Conservation (phyloP, 2,329 filamentous ascomycete genomes). For the Shiraia sp. region DNA sequence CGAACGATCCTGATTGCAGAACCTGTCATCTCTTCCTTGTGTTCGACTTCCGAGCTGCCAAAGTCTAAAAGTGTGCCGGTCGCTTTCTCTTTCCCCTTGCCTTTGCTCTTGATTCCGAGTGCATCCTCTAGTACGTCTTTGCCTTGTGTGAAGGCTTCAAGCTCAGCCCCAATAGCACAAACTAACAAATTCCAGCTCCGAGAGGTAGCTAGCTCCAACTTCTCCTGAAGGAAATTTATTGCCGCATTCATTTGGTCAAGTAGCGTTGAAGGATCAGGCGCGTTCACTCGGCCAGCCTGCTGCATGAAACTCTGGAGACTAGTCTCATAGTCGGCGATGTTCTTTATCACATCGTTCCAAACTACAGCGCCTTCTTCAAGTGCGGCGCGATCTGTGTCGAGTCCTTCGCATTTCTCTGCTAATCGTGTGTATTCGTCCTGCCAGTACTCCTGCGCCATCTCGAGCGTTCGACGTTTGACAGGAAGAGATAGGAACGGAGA, state of each 20-base stretch:
- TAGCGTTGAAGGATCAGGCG: conserved; percentile 19
- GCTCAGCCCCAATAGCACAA: conserved; percentile 73
- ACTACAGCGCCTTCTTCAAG: conserved; percentile 68
- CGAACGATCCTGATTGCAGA: conserved; percentile 36
- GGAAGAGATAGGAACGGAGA: conserved; percentile 63
- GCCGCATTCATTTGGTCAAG: conserved; percentile 59
- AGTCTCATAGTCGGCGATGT: conserved; percentile 68
- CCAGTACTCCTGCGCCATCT: conserved; percentile 75
- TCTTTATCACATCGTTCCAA: conserved; percentile 66
- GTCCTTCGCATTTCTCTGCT: conserved; percentile 58
- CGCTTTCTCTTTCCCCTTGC: conserved; percentile 34
- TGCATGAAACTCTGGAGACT: conserved; percentile 62
- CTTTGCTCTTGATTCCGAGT: conserved; percentile 34
- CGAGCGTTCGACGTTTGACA: conserved; percentile 66
- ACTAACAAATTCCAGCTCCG: conserved; percentile 75
- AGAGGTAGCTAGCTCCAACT: conserved; percentile 60
- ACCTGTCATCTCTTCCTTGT: conserved; percentile 32
- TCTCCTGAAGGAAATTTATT: conserved; percentile 59
- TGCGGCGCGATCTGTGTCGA: conserved; percentile 65
- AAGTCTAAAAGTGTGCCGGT: conserved; percentile 23
- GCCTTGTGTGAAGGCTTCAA: conserved; percentile 68
- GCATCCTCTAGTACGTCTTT: conserved; percentile 57
- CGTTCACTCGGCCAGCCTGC: conserved; percentile 18
- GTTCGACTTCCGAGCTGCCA: conserved; percentile 15
- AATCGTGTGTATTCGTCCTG: conserved; percentile 63